Base-by-base conservation (phyloP, 192 early-diverging fungal species). In the Podila minutissima region DNA sequence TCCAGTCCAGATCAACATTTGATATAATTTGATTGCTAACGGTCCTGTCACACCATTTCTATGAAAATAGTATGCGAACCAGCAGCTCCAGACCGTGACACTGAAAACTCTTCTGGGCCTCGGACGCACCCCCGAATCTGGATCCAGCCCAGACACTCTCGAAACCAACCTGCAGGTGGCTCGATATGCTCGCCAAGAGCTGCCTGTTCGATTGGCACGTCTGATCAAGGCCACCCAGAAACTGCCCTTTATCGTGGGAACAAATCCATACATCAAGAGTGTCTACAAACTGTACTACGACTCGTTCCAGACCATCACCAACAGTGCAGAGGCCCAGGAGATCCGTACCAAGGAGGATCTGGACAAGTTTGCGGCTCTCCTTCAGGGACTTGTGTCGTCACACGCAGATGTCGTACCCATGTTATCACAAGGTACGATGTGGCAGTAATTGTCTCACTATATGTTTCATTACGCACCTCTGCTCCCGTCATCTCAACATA, bases 161-260 rank as follows among this genome's bases (percentile, higher is more conserved):
- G 68, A 60, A 19, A 58, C 46, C 46, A 70, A 70, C 28, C 28
- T 70, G 31, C 26, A 59, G 38, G 60, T 70, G 29, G 87, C 86
- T 53, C 82, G 78, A 15, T 94, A 91, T 76, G 87, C 91, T 13
- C 89, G 89, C 53, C 84, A 84, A 7, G 95, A 97, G 82, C 86
- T 98, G 31, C 96, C 96, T 0, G 94, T 93, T 62, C 90, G 97
- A 8, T 82, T 98, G 70, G 96, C 95, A 22, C 83, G 94, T 73
- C 92, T 95, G 2, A 94, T 96, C 8, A 89, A 89, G 71, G 94
- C 94, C 10, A 91, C 97, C 59, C 94, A 97, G 83, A 93, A 88
- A 57, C 87, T 97, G 33, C 96, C 95, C 2, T 97, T 96, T 82
- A 98, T 98, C 55, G 95, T 98, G 46, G 97, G 95, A 64, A 94